Base-by-base conservation (phyloP, 2,329 filamentous ascomycete species). In the Alternaria atra region DNA sequence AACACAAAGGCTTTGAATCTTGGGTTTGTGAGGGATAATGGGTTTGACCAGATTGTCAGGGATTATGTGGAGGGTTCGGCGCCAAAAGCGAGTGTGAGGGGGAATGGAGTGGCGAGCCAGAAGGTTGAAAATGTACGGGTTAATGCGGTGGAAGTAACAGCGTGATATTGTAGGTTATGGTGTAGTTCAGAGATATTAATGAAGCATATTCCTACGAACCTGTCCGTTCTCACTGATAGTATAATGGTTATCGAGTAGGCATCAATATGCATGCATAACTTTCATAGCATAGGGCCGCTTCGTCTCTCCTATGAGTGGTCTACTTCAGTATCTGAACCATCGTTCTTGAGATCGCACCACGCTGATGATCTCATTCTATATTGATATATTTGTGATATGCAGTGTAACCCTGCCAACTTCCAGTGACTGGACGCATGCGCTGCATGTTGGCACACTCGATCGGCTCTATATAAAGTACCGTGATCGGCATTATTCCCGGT, bases 1-100 rank as follows among this genome's bases (percentile, higher is more conserved):
- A 84, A 54, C 73, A 87, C 76, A 1, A 82, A 83, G 62, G 87
- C 87, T 6, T 72, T 81, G 54, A 70, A 75, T 2, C 71, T 90
- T 44, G 85, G 84, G 0, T 79, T 86, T 59, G 68, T 73, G 57
- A 71, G 68, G 2, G 85, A 86, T 71, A 76, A 75, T 10, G 68
- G 63, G 6, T 81, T 83, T 54, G 74, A 77, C 61, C 71, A 72
- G 37, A 78, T 80, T 7, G 76, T 82, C 34, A 74, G 73, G 60
- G 79, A 81, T 64, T 81, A 80, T 48, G 58, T 58, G 37, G 64
- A 58, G 17, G 25, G 39, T 1, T 47, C 57, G 7, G 23, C 30
- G 6, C 20, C 20, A 0, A 50, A n/a, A 17, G 23, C 13, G 3
- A 37, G 5, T 20, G 50, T 34, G 34, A 48, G 25, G 23, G 29